Conservation (phyloP, 345 rosid genomes). For the Odontarrhena argentea region DNA sequence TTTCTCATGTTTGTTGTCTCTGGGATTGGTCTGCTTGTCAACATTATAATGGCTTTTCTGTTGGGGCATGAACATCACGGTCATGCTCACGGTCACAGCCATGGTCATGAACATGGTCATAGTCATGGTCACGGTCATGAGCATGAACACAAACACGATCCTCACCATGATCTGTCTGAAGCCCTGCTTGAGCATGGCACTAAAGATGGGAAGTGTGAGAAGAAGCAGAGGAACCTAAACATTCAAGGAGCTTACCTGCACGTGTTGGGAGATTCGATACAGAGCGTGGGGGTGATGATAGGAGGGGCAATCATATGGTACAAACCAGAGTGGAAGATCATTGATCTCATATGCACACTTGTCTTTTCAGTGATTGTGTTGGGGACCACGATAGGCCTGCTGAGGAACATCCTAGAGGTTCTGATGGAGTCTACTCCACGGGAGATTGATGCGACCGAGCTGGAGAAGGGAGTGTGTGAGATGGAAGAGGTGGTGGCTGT, state of each 20-base stretch:
- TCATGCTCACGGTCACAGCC: conserved; percentile 32
- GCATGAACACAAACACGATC: conserved; percentile 8
- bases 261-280: conserved; percentile 60
- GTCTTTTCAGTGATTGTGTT: conserved; percentile 50
- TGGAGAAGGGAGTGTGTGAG: conserved; percentile 48
- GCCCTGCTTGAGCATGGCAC: no score
- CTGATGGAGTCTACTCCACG: conserved; percentile 60
- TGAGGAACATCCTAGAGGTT: conserved; percentile 48
- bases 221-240: conserved; percentile 53
- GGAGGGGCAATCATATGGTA: conserved; percentile 61
- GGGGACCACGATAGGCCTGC: conserved; percentile 49
- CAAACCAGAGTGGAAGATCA: conserved; percentile 52
- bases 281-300: conserved; percentile 65
- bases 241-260: conserved; percentile 73
- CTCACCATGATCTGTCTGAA: no score
- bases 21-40: no score
- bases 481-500: conserved; percentile 53
- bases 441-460: conserved; percentile 45
- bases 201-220: no score
- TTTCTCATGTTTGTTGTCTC: no score
- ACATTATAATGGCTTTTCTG: no score
- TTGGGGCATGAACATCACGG: no score
- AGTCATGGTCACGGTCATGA: conserved; percentile 32
- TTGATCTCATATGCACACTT: conserved; percentile 63
- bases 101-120: conserved; percentile 29